phyloP scores from a whole-genome alignment of 805 yeast species.

The Yamadazyma laniorum region DNA sequence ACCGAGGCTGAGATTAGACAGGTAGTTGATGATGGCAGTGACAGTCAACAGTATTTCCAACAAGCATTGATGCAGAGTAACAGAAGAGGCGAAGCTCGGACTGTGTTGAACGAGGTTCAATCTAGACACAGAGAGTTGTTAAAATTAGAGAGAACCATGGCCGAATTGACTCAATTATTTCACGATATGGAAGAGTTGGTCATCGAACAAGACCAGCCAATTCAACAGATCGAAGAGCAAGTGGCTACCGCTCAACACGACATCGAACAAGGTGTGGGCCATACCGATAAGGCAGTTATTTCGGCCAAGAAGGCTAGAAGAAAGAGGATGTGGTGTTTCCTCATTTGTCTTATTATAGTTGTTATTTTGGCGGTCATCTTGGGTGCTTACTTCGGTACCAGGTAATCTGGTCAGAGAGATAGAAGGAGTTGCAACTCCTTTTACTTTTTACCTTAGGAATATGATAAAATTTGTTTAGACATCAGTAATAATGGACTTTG shows the following conservation, averaged over 20 bases:
- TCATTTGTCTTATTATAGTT: slow-evolving; percentile 58
- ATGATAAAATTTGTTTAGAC: neutral
- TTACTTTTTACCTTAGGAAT: too few relatives aligned
- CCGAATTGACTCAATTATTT: slow-evolving; percentile 91
- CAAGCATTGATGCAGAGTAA: slow-evolving; percentile 86
- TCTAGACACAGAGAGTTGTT: slow-evolving; percentile 92
- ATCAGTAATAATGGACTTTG: too few relatives aligned
- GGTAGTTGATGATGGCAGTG: slow-evolving; percentile 73
- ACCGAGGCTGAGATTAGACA: slow-evolving; percentile 79
- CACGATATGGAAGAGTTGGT: slow-evolving; percentile 96
- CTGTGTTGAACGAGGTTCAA: slow-evolving; percentile 94
- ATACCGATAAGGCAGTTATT: slow-evolving; percentile 85
- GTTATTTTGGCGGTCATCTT: slow-evolving; percentile 65
- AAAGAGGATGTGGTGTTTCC: slow-evolving; percentile 83
- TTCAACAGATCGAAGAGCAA: slow-evolving; percentile 78
- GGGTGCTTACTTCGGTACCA: slow-evolving; percentile 55
- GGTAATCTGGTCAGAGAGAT: too few relatives aligned
- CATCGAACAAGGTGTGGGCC: slow-evolving; percentile 91
- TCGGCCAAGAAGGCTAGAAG: slow-evolving; percentile 87
- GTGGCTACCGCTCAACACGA: slow-evolving; percentile 83
- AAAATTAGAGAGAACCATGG: slow-evolving; percentile 92
- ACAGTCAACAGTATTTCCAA: slow-evolving; percentile 88
- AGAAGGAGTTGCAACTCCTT: too few relatives aligned
- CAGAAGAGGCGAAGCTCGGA: slow-evolving; percentile 91
- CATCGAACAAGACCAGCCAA: slow-evolving; percentile 88